Evolutionary conservation across 495 filamentous ascomycete species (phyloP).

Genomic region (Xylaria curta): DNA sequence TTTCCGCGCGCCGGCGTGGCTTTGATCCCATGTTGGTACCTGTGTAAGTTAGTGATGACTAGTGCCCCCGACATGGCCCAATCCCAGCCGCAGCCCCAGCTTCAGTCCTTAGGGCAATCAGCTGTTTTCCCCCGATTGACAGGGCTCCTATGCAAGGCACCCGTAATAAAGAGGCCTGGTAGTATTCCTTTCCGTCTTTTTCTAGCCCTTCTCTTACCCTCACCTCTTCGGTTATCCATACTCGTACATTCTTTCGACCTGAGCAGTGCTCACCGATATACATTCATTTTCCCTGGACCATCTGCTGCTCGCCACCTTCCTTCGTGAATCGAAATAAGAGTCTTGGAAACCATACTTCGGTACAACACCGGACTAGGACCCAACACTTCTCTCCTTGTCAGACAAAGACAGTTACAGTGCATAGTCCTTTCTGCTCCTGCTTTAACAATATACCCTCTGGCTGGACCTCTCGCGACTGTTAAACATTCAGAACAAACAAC

Average conservation of each 20-base stretch:
- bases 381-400: slow-evolving; percentile 2
- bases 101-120: slow-evolving; percentile 20
- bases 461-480: slow-evolving; percentile 26
- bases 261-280: slow-evolving; percentile 48
- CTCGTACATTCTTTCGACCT: slow-evolving; percentile 46
- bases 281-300: slow-evolving; percentile 42
- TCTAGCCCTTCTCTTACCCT: slow-evolving; percentile 29
- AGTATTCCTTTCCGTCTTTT: slow-evolving; percentile 4
- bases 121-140: slow-evolving; percentile 6
- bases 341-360: neutral
- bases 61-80: neutral
- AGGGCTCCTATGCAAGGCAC: slow-evolving; percentile 12
- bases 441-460: slow-evolving; percentile 24
- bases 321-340: slow-evolving; percentile 32
- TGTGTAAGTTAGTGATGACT: neutral
- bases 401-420: slow-evolving; percentile 10
- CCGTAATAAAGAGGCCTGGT: slow-evolving; percentile 9
- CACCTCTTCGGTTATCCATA: slow-evolving; percentile 35
- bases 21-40: neutral
- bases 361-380: neutral
- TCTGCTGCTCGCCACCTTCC: slow-evolving; percentile 37
- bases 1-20: neutral
- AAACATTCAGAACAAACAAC: neutral
- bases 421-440: slow-evolving; percentile 19
- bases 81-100: slow-evolving; percentile 11